These are phyloP conservation scores for Sonneratia caseolaris DNA, from an alignment of 345 rosid genomes.

Conservation along the genomic window DNA sequence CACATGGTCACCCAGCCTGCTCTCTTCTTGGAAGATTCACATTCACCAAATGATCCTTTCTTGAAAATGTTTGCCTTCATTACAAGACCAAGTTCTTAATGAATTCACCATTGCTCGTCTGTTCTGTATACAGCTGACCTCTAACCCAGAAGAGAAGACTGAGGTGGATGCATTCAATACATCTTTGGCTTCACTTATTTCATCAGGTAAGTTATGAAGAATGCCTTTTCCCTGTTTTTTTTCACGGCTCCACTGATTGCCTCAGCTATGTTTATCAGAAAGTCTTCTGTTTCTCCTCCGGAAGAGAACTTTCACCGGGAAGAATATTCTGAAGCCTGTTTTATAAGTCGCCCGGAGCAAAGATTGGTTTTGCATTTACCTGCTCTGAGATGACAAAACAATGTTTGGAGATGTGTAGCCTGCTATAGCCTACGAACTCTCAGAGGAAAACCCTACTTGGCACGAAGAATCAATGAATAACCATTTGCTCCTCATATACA, in stretches of 20 bases:
- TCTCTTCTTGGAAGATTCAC: neutral
- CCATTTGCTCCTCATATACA: too few relatives aligned
- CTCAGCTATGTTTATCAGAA: neutral
- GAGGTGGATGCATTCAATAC: slow-evolving; percentile 69
- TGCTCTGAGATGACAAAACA: neutral
- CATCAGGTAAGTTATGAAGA: slow-evolving; percentile 45
- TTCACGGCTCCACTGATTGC: too few relatives aligned
- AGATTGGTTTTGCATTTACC: neutral
- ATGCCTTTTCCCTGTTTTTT: too few relatives aligned
- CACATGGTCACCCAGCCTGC: neutral
- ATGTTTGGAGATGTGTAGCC: neutral
- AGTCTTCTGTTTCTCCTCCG: too few relatives aligned
- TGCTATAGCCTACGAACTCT: neutral
- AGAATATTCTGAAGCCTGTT: too few relatives aligned
- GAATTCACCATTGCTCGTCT: slow-evolving; percentile 10
- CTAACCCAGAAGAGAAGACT: slow-evolving; percentile 53
- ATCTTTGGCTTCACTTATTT: slow-evolving; percentile 60
- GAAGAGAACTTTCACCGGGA: too few relatives aligned
- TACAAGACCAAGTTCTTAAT: neutral
- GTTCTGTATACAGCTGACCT: slow-evolving; percentile 47
- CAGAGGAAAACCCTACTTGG: neutral
- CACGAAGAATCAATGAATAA: neutral
- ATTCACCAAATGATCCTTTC: neutral
- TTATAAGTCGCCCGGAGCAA: too few relatives aligned
- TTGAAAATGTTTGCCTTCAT: neutral